Evolutionary conservation across 106 monocot genomes (phyloP).

Genomic region (Dendrobium officinale): DNA sequence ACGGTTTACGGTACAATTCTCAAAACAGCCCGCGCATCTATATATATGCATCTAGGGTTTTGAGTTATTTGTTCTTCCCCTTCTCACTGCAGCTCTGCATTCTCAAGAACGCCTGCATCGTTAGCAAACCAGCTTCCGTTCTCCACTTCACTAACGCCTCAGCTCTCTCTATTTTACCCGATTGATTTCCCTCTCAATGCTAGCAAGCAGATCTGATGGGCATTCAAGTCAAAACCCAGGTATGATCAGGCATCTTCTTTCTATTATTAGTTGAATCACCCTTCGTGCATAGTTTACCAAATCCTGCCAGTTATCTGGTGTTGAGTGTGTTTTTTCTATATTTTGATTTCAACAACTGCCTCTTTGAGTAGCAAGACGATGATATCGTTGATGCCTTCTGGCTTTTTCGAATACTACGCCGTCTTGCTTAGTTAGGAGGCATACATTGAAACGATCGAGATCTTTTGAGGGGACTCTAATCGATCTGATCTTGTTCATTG

Average conservation of each 20-base stretch:
- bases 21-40: background rate
- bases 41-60: background rate
- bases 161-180: background rate
- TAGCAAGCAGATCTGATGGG: background rate
- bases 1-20: background rate
- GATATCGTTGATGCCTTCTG: background rate
- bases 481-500: background rate
- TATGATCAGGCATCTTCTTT: background rate
- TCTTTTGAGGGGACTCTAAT: background rate
- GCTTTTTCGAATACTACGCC: background rate
- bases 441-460: background rate
- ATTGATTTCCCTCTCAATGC: background rate
- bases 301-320: background rate
- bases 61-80: background rate
- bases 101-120: too few species aligned
- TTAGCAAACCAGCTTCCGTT: too few species aligned
- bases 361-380: background rate
- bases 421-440: slow-evolving; percentile 1
- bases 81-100: too few species aligned
- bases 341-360: background rate
- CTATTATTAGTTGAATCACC: background rate
- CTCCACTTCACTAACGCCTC: too few species aligned
- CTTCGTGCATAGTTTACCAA: background rate
- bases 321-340: background rate
- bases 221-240: background rate